phyloP scores from a whole-genome alignment of 768 basidiomycete species.

The Boletus fagicola region DNA sequence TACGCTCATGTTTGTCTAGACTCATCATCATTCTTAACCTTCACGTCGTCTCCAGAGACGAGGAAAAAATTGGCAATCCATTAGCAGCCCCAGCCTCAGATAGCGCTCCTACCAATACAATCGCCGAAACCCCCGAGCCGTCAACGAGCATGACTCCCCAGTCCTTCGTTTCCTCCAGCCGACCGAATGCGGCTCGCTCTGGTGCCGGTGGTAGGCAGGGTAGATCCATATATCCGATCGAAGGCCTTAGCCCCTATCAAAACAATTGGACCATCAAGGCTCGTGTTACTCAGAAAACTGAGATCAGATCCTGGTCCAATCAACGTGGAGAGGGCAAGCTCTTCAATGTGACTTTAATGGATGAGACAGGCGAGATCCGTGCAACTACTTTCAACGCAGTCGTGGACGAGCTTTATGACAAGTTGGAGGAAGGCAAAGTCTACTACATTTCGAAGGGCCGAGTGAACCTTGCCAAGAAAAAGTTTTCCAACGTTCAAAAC shows the following conservation, averaged over 20 bases:
- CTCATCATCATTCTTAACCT: constrained; percentile 79
- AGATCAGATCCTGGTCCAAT: constrained; percentile 89
- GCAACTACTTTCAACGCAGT: constrained; percentile 88
- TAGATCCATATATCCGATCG: constrained; percentile 72
- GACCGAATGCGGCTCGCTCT: constrained; percentile 7
- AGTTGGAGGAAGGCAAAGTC: constrained; percentile 87
- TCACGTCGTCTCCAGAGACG: constrained; percentile 48
- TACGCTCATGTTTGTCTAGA: constrained; percentile 38
- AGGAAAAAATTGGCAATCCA: constrained; percentile 77
- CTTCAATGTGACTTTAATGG: constrained; percentile 91
- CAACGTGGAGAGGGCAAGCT: constrained; percentile 90
- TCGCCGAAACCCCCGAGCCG: constrained; percentile 23
- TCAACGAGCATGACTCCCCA: constrained; percentile 34
- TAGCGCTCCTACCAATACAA: constrained; percentile 23
- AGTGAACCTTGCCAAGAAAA: constrained; percentile 95
- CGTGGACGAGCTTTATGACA: constrained; percentile 81
- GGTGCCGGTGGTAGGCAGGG: constrained; percentile 18
- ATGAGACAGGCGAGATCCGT: constrained; percentile 89
- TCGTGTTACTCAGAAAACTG: constrained; percentile 84
- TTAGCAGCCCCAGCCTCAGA: constrained; percentile 37
- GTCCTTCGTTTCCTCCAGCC: constrained; percentile 24
- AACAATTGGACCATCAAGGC: constrained; percentile 99
- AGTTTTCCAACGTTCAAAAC: constrained; percentile 85
- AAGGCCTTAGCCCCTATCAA: constrained; percentile 92
- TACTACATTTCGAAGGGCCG: constrained; percentile 89